Conservation (phyloP, 495 filamentous ascomycete genomes). For the Penicillium bovifimosum region DNA sequence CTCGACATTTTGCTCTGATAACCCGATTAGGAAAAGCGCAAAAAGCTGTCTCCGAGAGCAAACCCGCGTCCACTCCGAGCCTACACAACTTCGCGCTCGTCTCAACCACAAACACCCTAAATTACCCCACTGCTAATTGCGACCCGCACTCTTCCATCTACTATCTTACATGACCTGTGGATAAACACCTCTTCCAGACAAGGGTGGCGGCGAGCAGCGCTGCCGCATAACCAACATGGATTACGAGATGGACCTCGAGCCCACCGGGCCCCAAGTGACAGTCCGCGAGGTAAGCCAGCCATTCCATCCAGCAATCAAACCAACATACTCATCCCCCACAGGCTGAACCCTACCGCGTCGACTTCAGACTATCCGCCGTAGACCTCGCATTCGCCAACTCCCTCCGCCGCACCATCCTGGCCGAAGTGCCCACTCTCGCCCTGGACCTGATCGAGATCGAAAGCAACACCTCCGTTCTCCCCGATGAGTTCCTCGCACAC, state of each 20-base stretch:
- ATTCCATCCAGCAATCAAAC: background rate
- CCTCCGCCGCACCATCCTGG: slow-evolving; percentile 84
- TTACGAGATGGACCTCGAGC: slow-evolving; percentile 65
- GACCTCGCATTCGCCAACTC: slow-evolving; percentile 92
- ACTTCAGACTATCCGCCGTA: slow-evolving; percentile 75
- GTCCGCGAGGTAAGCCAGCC: slow-evolving; percentile 55
- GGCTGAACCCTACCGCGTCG: slow-evolving; percentile 64
- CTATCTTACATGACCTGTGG: background rate
- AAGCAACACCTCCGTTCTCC: slow-evolving; percentile 85
- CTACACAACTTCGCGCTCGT: slow-evolving; percentile 8
- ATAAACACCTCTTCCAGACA: slow-evolving; percentile 7
- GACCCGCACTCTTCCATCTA: background rate
- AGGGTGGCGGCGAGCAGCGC: slow-evolving; percentile 24
- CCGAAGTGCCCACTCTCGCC: slow-evolving; percentile 91
- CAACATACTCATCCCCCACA: slow-evolving; percentile 21
- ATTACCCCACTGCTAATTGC: background rate
- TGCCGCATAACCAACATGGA: slow-evolving; percentile 48
- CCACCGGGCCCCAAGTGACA: slow-evolving; percentile 61
- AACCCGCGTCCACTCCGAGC: slow-evolving; percentile 17
- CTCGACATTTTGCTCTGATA: background rate
- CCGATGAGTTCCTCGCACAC: slow-evolving; percentile 93
- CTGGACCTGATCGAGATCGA: slow-evolving; percentile 93
- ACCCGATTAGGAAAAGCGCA: slow-evolving; percentile 37
- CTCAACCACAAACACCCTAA: background rate
- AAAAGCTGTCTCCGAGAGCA: slow-evolving; percentile 23